Conservation (phyloP, 2,329 filamentous ascomycete species). For the Neonectria faginata region DNA sequence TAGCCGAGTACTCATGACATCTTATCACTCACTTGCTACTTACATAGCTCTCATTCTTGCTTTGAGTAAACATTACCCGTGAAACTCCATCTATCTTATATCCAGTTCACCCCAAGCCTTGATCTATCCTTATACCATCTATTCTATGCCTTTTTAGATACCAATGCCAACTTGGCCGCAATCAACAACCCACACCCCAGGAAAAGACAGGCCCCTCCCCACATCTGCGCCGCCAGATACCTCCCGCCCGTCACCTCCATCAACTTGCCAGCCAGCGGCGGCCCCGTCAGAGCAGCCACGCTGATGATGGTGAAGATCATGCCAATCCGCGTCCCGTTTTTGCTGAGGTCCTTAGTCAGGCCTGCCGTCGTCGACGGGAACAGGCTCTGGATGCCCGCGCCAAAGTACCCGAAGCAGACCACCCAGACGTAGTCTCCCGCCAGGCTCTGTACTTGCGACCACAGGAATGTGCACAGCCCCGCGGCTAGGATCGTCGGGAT, state of each 20-base stretch:
- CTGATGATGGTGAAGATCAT: slow-evolving; percentile 71
- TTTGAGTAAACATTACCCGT: not conserved
- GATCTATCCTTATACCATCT: not conserved
- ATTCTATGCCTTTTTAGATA: slow-evolving; percentile 29
- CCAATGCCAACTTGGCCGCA: slow-evolving; percentile 53
- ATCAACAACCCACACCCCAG: slow-evolving; percentile 57
- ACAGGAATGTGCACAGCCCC: slow-evolving; percentile 60
- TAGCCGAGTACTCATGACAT: not conserved
- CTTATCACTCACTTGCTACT: not conserved
- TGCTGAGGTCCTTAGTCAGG: slow-evolving; percentile 64
- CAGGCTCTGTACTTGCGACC: slow-evolving; percentile 61
- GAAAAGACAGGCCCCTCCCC: slow-evolving; percentile 60
- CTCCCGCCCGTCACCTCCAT: slow-evolving; percentile 57
- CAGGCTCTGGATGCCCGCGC: slow-evolving; percentile 72
- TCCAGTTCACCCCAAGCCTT: not conserved
- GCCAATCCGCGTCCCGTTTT: slow-evolving; percentile 67
- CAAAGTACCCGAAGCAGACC: slow-evolving; percentile 72
- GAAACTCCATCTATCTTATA: not conserved
- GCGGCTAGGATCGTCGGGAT: slow-evolving; percentile 62
- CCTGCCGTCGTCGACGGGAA: slow-evolving; percentile 67
- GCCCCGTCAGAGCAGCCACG: slow-evolving; percentile 64
- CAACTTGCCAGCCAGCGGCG: slow-evolving; percentile 66
- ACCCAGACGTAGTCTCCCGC: slow-evolving; percentile 67
- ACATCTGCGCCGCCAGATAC: slow-evolving; percentile 64
- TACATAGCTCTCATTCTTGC: not conserved